These are phyloP conservation scores for Aspergillus costaricaensis DNA, from an alignment of 2,329 filamentous ascomycete species.

Conservation along the genomic window DNA sequence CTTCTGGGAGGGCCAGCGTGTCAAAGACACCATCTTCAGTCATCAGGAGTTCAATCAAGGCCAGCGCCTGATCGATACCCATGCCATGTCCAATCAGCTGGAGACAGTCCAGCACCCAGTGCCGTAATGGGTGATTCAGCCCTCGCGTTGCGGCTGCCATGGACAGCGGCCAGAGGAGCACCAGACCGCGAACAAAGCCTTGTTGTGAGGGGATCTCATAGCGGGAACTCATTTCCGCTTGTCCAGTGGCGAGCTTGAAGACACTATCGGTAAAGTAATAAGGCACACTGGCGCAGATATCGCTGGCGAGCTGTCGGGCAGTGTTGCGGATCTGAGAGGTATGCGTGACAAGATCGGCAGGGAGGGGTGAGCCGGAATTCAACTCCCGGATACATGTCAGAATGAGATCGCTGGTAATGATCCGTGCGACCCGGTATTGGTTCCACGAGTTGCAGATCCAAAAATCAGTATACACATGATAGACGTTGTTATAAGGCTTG, in stretches of 20 bases:
- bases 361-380: slow-evolving; percentile 24
- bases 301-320: slow-evolving; percentile 32
- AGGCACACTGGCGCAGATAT: slow-evolving; percentile 43
- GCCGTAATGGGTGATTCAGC: slow-evolving; percentile 27
- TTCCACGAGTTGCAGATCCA: slow-evolving; percentile 60
- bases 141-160: slow-evolving; percentile 38
- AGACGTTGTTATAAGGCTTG: slow-evolving; percentile 51
- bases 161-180: slow-evolving; percentile 43
- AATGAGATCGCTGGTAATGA: slow-evolving; percentile 56
- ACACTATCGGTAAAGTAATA: slow-evolving; percentile 34
- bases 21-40: slow-evolving; percentile 30
- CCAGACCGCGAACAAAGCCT: slow-evolving; percentile 35
- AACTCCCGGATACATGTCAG: slow-evolving; percentile 32
- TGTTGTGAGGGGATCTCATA: slow-evolving; percentile 24
- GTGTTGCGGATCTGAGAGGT: slow-evolving; percentile 32
- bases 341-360: slow-evolving; percentile 34
- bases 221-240: neutral
- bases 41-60: slow-evolving; percentile 36
- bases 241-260: slow-evolving; percentile 3
- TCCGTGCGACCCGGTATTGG: slow-evolving; percentile 61
- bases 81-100: slow-evolving; percentile 37
- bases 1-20: slow-evolving; percentile 22
- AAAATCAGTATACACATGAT: slow-evolving; percentile 58
- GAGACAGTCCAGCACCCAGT: slow-evolving; percentile 37
- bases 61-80: slow-evolving; percentile 43